Percentiles rank a stretch among this genome's conserved stretches.
Evolutionary conservation across 2,329 filamentous ascomycete species (phyloP).

Genomic region (Colletotrichum paranaense): DNA sequence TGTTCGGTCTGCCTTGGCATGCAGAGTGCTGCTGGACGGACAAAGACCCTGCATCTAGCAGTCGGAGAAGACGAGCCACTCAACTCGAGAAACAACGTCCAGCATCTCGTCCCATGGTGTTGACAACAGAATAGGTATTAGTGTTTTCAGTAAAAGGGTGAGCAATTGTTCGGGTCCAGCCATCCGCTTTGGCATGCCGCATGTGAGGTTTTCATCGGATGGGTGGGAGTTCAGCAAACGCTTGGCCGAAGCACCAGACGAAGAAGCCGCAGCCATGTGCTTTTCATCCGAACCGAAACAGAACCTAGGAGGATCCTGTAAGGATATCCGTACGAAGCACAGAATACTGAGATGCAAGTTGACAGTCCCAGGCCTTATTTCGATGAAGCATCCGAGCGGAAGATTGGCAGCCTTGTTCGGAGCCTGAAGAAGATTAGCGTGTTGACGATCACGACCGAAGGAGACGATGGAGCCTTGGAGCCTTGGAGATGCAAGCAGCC

Average conservation of each 20-base stretch:
- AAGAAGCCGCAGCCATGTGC: not conserved
- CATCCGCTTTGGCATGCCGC: constrained; percentile 4
- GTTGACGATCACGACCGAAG: not conserved
- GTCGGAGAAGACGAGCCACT: not conserved
- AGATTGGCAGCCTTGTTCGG: not conserved
- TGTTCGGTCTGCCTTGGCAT: not conserved
- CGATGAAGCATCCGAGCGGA: not conserved
- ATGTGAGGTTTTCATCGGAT: not conserved
- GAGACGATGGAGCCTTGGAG: not conserved
- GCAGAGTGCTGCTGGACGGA: not conserved
- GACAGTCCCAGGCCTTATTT: not conserved
- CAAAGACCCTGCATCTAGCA: constrained; percentile 15
- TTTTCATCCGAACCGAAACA: not conserved
- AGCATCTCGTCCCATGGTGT: not conserved
- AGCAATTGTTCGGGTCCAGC: not conserved
- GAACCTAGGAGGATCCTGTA: not conserved
- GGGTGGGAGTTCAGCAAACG: not conserved
- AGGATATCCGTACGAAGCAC: too few species aligned
- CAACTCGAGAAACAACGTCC: not conserved
- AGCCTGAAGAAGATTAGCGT: not conserved
- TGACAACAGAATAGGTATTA: not conserved
- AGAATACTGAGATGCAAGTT: not conserved
- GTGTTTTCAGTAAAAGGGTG: not conserved
- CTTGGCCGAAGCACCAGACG: not conserved
- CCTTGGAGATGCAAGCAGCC: not conserved